These are phyloP conservation scores for Monilinia vaccinii-corymbosi DNA, from an alignment of 2,329 filamentous ascomycete species.

Conservation along the genomic window DNA sequence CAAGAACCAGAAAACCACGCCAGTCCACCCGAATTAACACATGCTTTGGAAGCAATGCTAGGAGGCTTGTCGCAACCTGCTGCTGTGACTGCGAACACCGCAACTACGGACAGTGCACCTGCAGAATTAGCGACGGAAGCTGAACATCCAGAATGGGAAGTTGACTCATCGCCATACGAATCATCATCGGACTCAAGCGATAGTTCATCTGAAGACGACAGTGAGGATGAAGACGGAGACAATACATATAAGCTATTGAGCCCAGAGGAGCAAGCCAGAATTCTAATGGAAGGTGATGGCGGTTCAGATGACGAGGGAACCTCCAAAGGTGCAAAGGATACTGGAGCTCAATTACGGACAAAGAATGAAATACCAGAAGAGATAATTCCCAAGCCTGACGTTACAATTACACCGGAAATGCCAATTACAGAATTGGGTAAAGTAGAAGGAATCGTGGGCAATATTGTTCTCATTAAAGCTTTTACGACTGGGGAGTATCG, in stretches of 20 bases:
- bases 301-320: conserved; percentile 69
- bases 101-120: neutral
- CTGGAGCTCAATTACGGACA: conserved; percentile 54
- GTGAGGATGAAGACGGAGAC: conserved; percentile 42
- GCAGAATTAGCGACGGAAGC: conserved; percentile 11
- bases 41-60: conserved; percentile 26
- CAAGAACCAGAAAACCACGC: neutral
- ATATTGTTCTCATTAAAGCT: conserved; percentile 68
- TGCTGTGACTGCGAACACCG: neutral
- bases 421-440: conserved; percentile 66
- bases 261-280: conserved; percentile 72
- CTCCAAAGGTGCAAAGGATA: conserved; percentile 33
- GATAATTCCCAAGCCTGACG: conserved; percentile 61
- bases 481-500: conserved; percentile 71
- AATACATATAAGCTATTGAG: conserved; percentile 65
- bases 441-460: conserved; percentile 71
- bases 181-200: conserved; percentile 50
- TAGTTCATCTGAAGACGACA: conserved; percentile 44
- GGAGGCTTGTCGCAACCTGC: conserved; percentile 19
- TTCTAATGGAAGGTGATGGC: conserved; percentile 75
- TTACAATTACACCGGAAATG: conserved; percentile 69
- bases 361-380: conserved; percentile 69
- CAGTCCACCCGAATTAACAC: conserved; percentile 19
- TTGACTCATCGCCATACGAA: conserved; percentile 67
- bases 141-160: conserved; percentile 71